These are phyloP conservation scores for Microthlaspi erraticum DNA, from an alignment of 345 rosid genomes.

Conservation along the genomic window DNA sequence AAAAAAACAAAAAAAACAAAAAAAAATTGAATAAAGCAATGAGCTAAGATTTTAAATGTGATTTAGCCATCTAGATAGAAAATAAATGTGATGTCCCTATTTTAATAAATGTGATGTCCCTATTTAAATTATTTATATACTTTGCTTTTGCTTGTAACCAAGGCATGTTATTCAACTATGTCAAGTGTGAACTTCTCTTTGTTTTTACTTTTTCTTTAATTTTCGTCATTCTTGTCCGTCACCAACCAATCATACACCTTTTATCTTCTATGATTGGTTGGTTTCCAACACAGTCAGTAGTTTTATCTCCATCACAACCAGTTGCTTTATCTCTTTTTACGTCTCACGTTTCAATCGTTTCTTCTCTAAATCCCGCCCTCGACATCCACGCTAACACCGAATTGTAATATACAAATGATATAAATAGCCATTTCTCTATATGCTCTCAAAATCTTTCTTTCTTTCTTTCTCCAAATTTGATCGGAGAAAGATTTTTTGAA, in stretches of 20 bases:
- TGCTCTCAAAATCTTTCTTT: not conserved
- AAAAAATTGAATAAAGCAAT: conserved; percentile 5
- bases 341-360: conserved; percentile 34
- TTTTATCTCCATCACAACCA: conserved; percentile 30
- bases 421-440: conserved; percentile 19
- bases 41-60: not conserved
- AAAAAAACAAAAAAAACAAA: no score
- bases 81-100: not conserved
- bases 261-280: not conserved
- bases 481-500: not conserved
- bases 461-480: conserved; percentile 16
- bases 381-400: conserved; percentile 23
- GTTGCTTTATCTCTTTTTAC: conserved; percentile 31
- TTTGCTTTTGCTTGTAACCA: conserved; percentile 24
- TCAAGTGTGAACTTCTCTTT: not conserved
- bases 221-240: not conserved
- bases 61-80: conserved; percentile 24
- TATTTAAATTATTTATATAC: not conserved
- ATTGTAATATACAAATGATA: conserved; percentile 12
- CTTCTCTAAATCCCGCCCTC: conserved; percentile 31
- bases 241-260: conserved; percentile 30
- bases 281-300: conserved; percentile 20
- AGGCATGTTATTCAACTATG: conserved; percentile 34
- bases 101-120: not conserved
- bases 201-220: not conserved